Evolutionary conservation across 2,329 filamentous ascomycete species (phyloP).

Genomic region (Hypoxylon sp.): DNA sequence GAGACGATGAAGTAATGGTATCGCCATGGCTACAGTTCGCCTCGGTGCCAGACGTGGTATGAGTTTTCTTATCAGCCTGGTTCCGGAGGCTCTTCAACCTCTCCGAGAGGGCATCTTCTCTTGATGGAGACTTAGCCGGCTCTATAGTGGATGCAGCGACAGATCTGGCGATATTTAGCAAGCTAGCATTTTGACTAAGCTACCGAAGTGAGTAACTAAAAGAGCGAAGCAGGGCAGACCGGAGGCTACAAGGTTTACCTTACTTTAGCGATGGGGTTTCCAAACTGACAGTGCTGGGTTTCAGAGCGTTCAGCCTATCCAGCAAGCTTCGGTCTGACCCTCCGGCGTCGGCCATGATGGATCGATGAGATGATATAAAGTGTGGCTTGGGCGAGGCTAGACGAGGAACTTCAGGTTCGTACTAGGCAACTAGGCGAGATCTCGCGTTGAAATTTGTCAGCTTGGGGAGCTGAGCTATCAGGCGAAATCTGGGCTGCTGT

Average conservation of each 20-base stretch:
- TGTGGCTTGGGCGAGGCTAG: conserved; percentile 31
- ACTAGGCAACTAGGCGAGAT: conserved; percentile 4
- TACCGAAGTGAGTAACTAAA: background rate
- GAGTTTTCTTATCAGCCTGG: conserved; percentile 48
- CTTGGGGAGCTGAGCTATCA: conserved; percentile 5
- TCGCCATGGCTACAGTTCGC: conserved; percentile 12
- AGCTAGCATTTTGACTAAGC: conserved; percentile 24
- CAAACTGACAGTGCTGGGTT: conserved; percentile 55
- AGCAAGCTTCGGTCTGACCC: conserved; percentile 62
- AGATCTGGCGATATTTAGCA: conserved; percentile 45
- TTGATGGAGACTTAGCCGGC: conserved; percentile 57
- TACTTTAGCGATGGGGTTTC: conserved; percentile 57
- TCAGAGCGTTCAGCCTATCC: conserved; percentile 67
- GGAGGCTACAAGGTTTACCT: conserved; percentile 40
- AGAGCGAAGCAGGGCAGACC: background rate
- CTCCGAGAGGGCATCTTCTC: conserved; percentile 64
- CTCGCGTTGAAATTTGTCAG: conserved; percentile 10
- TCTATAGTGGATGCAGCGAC: conserved; percentile 55
- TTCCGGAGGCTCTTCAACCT: conserved; percentile 65
- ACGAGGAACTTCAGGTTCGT: conserved; percentile 2
- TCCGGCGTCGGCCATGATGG: conserved; percentile 42
- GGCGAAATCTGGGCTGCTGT: conserved; percentile 6
- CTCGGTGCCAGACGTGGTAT: conserved; percentile 10
- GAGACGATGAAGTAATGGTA: conserved; percentile 39
- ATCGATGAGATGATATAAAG: background rate